Evolutionary conservation across 345 rosid species (phyloP).

Genomic region (Aurinia saxatilis): DNA sequence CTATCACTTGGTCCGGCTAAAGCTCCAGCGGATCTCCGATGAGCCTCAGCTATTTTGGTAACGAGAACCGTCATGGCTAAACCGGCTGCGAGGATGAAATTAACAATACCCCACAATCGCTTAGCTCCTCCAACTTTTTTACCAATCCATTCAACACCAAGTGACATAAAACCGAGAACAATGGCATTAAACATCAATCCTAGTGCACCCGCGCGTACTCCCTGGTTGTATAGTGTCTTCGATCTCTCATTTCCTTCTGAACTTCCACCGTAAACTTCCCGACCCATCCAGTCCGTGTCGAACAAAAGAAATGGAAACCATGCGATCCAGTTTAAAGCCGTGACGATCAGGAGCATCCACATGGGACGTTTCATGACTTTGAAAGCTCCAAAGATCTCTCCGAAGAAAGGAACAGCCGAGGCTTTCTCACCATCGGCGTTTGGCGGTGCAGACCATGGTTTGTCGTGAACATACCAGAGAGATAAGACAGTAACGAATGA

Average conservation of each 20-base stretch:
- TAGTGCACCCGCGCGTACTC: constrained; percentile 56
- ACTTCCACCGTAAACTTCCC: constrained; percentile 70
- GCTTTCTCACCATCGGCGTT: neutral
- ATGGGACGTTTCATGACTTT: constrained; percentile 38
- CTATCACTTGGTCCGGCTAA: constrained; percentile 24
- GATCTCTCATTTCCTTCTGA: constrained; percentile 21
- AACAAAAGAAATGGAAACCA: constrained; percentile 73
- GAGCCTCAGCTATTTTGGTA: constrained; percentile 43
- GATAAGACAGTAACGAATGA: constrained; percentile 28
- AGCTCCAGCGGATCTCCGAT: constrained; percentile 6
- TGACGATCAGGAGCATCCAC: constrained; percentile 53
- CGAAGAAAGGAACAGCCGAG: neutral
- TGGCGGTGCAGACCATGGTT: constrained; percentile 12
- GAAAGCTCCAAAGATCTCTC: constrained; percentile 33
- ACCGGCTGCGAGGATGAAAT: constrained; percentile 40
- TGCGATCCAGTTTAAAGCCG: constrained; percentile 63
- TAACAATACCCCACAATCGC: constrained; percentile 50
- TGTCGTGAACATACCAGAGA: constrained; percentile 31
- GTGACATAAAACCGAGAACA: constrained; percentile 46
- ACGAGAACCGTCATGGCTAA: constrained; percentile 35
- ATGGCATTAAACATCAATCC: constrained; percentile 62
- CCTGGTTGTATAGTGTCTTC: constrained; percentile 34
- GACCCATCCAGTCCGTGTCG: constrained; percentile 79
- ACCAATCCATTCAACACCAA: constrained; percentile 29
- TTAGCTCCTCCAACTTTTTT: constrained; percentile 36